Evolutionary conservation across 2,329 filamentous ascomycete genomes (phyloP), one percentile per base, ranked within the genome.

Genomic region (Ilyonectria mors-panacis): DNA sequence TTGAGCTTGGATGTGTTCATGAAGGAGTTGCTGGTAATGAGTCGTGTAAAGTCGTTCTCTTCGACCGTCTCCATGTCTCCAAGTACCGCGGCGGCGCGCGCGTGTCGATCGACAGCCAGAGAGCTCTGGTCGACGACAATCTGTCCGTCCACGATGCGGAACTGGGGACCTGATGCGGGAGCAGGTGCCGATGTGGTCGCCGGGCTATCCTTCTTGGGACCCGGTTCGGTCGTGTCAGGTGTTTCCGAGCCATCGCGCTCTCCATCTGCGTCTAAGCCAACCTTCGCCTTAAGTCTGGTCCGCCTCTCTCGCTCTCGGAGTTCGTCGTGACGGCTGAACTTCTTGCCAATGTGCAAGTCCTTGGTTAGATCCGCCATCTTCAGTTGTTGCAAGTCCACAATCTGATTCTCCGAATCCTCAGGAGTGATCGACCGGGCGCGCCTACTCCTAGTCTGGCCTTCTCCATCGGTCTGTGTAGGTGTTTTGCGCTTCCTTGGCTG

Each of bases 11-110:
- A 84, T 26, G 83, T 82, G 73, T 85, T 85, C 77, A 88, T 85
- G 80, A 91, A 94, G 12, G 91, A 92, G 59, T 87, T 87, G 23
- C 88, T 89, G 19, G 91, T 96, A 70, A 93, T 88, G 59, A 90
- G 86, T 19, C 88, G 87, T 2, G 93, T 94, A 73, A 95, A 91
- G 73, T 95, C 92, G 81, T 94, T 91, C 78, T 95, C 93, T 73
- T 94, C 92, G 33, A 93, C 86, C 55, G 89, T 87, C 74, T 92
- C 88, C 74, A 88, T 84, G 39, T 87, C 85, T 33, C 77, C 80
- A 6, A 81, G 82, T 17, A 80, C 85, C 26, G 86, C 85, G 6
- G 85, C 85, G 4, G 88, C 90, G 48, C 87, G 84, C 33, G 90
- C 90, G 76, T 93, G 91, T 5, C 91, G 86, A 78, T 95, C 90